A percentile compares a stretch with the other conserved stretches of the same genome.
Evolutionary conservation across 176 grass and related monocot genomes (phyloP).

Genomic region (Oryza australiensis): DNA sequence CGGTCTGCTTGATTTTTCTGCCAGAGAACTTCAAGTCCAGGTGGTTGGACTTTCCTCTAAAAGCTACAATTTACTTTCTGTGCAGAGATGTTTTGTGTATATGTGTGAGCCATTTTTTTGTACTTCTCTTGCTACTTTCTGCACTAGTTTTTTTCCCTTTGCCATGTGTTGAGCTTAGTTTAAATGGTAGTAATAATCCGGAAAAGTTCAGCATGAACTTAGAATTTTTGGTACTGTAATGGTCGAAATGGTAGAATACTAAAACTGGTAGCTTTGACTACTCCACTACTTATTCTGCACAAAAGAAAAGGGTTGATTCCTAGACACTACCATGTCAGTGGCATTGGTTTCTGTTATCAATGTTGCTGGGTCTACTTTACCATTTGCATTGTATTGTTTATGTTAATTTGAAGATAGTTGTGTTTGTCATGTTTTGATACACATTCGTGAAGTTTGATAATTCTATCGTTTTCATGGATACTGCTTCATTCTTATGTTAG

Average conservation of each 20-base stretch:
- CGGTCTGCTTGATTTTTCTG: conserved; percentile 89
- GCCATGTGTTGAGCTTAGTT: background rate
- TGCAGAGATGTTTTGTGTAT: conserved; percentile 16
- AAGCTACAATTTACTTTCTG: conserved; percentile 12
- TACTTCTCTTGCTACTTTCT: conserved; percentile 28
- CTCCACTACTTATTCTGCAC: background rate
- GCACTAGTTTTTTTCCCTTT: conserved; percentile 3
- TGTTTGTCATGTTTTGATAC: conserved; percentile 12
- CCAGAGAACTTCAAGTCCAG: conserved; percentile 98
- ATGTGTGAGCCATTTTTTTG: conserved; percentile 2
- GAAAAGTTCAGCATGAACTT: conserved; percentile 14
- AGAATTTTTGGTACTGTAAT: background rate
- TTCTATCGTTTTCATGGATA: background rate
- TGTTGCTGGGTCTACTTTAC: background rate
- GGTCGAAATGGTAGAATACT: conserved; percentile 29
- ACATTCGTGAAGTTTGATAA: background rate
- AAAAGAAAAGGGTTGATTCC: background rate
- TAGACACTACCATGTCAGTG: conserved; percentile 20
- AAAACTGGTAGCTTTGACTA: conserved; percentile 28
- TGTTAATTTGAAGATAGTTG: conserved; percentile 8
- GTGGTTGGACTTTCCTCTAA: conserved; percentile 41
- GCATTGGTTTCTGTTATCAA: conserved; percentile 21
- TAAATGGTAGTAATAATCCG: background rate
- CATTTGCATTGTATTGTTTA: background rate
- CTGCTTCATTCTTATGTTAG: conserved; percentile 14